Conservation (phyloP, 2,329 filamentous ascomycete species). For the Stagonosporopsis vannaccii region DNA sequence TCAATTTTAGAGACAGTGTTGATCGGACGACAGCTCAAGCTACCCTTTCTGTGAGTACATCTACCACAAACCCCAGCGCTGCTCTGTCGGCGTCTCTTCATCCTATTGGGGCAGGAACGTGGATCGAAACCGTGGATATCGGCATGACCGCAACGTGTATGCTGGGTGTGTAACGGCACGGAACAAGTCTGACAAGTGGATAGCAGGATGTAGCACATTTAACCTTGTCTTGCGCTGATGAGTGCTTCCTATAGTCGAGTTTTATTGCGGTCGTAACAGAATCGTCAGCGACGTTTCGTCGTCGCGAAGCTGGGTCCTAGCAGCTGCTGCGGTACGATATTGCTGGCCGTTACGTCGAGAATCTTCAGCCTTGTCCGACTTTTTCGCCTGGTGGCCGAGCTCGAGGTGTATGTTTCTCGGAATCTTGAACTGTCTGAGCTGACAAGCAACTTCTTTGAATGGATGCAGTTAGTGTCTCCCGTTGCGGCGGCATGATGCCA, state of each 20-base stretch:
- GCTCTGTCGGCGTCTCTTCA: constrained; percentile 23
- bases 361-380: too few relatives aligned
- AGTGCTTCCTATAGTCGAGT: too few relatives aligned
- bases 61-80: constrained; percentile 13
- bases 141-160: constrained; percentile 35
- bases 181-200: constrained; percentile 28
- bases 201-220: constrained; percentile 40
- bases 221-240: too few relatives aligned
- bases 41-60: constrained; percentile 22
- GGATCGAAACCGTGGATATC: constrained; percentile 26
- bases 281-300: too few relatives aligned
- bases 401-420: too few relatives aligned
- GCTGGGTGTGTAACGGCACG: constrained; percentile 22
- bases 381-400: too few relatives aligned
- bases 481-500: background rate
- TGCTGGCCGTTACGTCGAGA: too few relatives aligned
- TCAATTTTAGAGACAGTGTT: too few relatives aligned
- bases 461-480: background rate
- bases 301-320: too few relatives aligned
- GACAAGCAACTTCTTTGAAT: background rate
- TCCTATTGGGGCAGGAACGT: constrained; percentile 33
- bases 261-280: too few relatives aligned
- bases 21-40: constrained; percentile 24
- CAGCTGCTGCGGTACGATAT: too few relatives aligned
- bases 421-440: background rate